These are phyloP conservation scores for Epicoccum sorghinum DNA, from an alignment of 2,329 filamentous ascomycete species.

Conservation along the genomic window DNA sequence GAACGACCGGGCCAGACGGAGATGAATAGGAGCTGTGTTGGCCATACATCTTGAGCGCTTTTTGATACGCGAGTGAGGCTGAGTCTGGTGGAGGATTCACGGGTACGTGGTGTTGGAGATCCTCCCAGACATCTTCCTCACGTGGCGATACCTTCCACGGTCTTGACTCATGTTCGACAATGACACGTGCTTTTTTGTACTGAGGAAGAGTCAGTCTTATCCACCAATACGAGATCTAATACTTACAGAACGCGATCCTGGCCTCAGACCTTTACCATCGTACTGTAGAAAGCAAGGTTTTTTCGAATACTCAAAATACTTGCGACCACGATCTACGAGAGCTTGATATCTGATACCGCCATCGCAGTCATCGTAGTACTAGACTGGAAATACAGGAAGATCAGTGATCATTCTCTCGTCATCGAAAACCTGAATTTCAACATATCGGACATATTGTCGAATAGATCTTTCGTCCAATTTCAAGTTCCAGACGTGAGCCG, in stretches of 20 bases:
- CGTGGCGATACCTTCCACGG: background rate
- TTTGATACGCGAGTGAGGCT: background rate
- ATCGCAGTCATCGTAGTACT: background rate
- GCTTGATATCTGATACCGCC: background rate
- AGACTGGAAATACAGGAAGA: background rate
- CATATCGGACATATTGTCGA: background rate
- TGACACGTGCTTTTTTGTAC: conserved; percentile 1
- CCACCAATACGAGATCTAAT: too few relatives aligned
- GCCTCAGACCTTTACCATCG: background rate
- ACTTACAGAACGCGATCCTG: background rate
- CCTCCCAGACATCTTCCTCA: background rate
- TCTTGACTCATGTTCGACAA: background rate
- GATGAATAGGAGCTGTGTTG: background rate
- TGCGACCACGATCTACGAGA: background rate
- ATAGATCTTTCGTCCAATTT: background rate
- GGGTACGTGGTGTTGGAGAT: background rate
- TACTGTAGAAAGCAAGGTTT: background rate
- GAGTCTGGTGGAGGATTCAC: background rate
- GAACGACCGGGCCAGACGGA: background rate
- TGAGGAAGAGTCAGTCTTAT: background rate
- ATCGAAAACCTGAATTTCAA: background rate
- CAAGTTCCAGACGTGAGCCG: background rate
- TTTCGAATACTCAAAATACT: background rate
- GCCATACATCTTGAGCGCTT: too few relatives aligned
- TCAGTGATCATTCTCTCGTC: background rate